phyloP scores from a whole-genome alignment of 345 rosid species.

The Populus deltoides region DNA sequence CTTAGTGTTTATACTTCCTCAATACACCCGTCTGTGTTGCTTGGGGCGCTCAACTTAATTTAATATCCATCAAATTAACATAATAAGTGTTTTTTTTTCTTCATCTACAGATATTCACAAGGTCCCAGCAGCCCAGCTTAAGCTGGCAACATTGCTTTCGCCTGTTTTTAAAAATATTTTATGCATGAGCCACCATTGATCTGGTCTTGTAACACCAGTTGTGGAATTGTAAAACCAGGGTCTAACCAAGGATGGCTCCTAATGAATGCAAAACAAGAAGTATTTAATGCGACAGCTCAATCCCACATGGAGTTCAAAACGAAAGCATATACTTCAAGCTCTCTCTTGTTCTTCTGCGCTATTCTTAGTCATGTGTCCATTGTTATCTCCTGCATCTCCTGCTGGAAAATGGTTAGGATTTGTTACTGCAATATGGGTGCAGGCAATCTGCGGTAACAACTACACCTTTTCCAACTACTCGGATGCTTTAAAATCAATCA shows the following conservation, averaged over 20 bases:
- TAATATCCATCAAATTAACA: too few relatives aligned
- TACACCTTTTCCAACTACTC: slow-evolving; percentile 67
- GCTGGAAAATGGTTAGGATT: slow-evolving; percentile 63
- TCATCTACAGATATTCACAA: neutral
- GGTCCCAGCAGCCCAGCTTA: neutral
- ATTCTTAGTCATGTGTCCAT: neutral
- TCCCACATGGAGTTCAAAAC: neutral
- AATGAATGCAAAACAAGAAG: neutral
- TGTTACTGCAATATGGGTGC: slow-evolving; percentile 62
- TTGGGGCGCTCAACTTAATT: too few relatives aligned
- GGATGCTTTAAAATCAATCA: slow-evolving; percentile 53
- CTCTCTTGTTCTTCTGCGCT: neutral
- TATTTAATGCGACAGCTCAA: neutral
- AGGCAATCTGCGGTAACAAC: slow-evolving; percentile 58
- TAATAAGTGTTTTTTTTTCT: too few relatives aligned
- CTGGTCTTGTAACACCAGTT: neutral
- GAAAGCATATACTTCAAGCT: neutral
- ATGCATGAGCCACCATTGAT: neutral
- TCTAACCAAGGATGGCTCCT: neutral
- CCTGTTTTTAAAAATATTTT: neutral
- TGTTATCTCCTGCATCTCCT: slow-evolving; percentile 20
- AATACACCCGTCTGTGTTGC: too few relatives aligned
- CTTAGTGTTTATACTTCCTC: neutral
- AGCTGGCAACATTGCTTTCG: neutral
- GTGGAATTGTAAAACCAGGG: neutral